A percentile compares a stretch with the other conserved stretches of the same genome.
Evolutionary conservation across 179 eudicot species (phyloP).

Genomic region (Gypsophila paniculata): DNA sequence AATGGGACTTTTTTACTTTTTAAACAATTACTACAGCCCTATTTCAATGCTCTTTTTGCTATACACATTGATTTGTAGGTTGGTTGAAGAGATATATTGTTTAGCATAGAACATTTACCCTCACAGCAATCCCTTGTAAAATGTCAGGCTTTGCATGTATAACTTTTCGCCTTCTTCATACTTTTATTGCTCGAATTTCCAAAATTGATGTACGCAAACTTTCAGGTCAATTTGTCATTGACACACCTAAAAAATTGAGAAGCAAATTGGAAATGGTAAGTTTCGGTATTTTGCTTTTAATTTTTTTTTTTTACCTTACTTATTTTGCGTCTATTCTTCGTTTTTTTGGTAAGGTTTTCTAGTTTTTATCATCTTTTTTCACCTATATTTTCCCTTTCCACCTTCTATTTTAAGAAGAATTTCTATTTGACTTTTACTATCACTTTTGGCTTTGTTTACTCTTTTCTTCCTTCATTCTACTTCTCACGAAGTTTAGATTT

Average conservation of each 20-base stretch:
- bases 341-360: neutral
- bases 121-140: neutral
- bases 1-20: neutral
- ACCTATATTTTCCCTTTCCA: neutral
- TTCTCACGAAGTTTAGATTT: neutral
- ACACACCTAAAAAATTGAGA: slow-evolving; percentile 80
- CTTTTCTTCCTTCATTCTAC: neutral
- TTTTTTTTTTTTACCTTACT: neutral
- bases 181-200: neutral
- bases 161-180: neutral
- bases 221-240: slow-evolving; percentile 80
- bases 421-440: neutral
- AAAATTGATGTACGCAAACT: neutral
- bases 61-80: slow-evolving; percentile 1
- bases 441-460: slow-evolving; percentile 1
- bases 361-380: neutral
- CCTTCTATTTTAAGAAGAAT: neutral
- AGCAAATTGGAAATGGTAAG: slow-evolving; percentile 80
- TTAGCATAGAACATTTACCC: neutral
- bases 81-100: neutral
- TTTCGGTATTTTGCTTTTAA: neutral
- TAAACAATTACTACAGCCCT: neutral
- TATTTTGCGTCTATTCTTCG: neutral
- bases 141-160: neutral
- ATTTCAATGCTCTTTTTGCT: neutral